These are phyloP conservation scores for Fraxinus platypoda DNA, from an alignment of 305 asterid genomes.

Conservation along the genomic window DNA sequence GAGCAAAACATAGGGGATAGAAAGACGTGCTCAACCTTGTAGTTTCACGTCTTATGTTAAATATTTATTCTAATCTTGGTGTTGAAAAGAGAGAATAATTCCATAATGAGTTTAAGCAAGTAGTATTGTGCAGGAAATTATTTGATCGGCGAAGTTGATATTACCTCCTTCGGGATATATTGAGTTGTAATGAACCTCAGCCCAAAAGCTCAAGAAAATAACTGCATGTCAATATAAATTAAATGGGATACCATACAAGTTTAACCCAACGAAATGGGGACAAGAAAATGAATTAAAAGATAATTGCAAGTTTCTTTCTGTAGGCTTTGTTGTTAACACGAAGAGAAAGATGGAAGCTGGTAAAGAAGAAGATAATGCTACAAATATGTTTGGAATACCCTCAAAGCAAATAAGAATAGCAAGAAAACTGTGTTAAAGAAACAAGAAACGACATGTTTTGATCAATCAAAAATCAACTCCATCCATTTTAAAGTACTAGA, in stretches of 20 bases:
- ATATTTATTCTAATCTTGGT: not conserved
- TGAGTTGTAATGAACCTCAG: slow-evolving; percentile 88
- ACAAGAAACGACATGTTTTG: not conserved
- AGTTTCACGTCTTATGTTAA: not conserved
- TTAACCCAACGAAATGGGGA: not conserved
- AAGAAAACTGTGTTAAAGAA: not conserved
- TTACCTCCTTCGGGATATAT: slow-evolving; percentile 84
- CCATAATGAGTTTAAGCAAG: not conserved
- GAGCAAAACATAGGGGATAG: not conserved
- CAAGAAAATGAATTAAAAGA: not conserved
- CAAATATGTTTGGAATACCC: not conserved
- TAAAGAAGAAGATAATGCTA: not conserved
- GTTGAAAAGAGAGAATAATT: slow-evolving; percentile 1
- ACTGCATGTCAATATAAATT: slow-evolving; percentile 40
- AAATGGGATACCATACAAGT: not conserved
- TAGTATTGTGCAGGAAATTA: not conserved
- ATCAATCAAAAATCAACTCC: not conserved
- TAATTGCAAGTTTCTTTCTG: not conserved
- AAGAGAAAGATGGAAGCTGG: not conserved
- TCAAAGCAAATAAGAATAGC: not conserved
- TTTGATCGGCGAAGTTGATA: slow-evolving; percentile 2
- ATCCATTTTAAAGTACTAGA: not conserved
- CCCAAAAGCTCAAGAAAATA: slow-evolving; percentile 84
- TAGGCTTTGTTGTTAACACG: not conserved
- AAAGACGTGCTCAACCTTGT: not conserved